These are phyloP conservation scores for Floccularia luteovirens DNA, from an alignment of 768 basidiomycete genomes.

Conservation along the genomic window DNA sequence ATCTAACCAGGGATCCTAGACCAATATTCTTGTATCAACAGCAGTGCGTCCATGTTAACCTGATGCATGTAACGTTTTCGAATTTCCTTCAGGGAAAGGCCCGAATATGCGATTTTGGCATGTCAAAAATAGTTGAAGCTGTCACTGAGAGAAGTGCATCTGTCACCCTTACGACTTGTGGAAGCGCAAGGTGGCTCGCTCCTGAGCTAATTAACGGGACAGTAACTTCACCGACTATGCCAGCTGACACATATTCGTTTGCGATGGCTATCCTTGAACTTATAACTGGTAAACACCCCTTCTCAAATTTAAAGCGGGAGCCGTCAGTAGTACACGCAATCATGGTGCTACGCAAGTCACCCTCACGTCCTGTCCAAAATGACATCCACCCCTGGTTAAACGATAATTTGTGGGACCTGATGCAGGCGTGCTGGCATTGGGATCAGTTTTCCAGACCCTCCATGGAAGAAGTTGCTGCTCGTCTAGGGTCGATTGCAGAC, in stretches of 20 bases:
- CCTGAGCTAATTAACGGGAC: conserved; percentile 49
- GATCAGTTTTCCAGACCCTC: conserved; percentile 27
- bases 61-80: conserved; percentile 1
- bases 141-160: conserved; percentile 42
- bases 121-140: conserved; percentile 54
- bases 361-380: conserved; percentile 31
- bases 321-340: conserved; percentile 41
- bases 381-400: conserved; percentile 29
- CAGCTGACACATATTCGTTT: conserved; percentile 50
- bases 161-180: conserved; percentile 37
- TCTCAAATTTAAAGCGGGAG: conserved; percentile 40
- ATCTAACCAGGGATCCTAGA: conserved; percentile 20
- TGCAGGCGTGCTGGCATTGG: conserved; percentile 40
- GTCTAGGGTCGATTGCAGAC: conserved; percentile 12
- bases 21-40: conserved; percentile 51
- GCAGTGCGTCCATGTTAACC: conserved; percentile 21
- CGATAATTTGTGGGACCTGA: conserved; percentile 37
- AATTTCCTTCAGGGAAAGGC: conserved; percentile 34
- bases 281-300: conserved; percentile 45
- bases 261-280: conserved; percentile 57
- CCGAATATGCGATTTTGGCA: conserved; percentile 56
- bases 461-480: conserved; percentile 27
- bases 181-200: conserved; percentile 52
- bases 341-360: conserved; percentile 24
- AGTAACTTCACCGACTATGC: conserved; percentile 30